phyloP scores from a whole-genome alignment of 768 basidiomycete genomes.

The Candolleomyces efflorescens region DNA sequence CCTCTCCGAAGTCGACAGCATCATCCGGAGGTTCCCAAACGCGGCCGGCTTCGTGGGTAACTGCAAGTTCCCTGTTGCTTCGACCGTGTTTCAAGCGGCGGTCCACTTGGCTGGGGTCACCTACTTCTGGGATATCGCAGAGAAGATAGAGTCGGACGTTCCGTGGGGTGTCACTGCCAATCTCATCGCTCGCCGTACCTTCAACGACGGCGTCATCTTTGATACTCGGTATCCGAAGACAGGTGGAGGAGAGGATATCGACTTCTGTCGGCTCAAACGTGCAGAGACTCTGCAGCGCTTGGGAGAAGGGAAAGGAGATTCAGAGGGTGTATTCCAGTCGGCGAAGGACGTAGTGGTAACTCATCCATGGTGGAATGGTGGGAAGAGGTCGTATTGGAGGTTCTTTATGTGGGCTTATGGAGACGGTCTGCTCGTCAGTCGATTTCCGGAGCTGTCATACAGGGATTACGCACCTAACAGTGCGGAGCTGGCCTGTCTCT shows the following conservation, averaged over 20 bases:
- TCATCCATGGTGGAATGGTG: constrained; percentile 56
- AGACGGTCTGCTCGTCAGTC: constrained; percentile 45
- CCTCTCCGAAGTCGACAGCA: constrained; percentile 41
- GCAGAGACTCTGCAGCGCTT: constrained; percentile 24
- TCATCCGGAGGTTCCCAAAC: constrained; percentile 40
- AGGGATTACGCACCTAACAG: constrained; percentile 43
- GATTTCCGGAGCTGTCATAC: constrained; percentile 46
- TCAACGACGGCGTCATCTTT: constrained; percentile 41
- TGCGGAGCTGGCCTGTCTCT: constrained; percentile 38
- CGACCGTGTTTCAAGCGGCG: constrained; percentile 47
- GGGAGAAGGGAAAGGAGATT: too few species aligned
- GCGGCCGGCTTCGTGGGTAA: constrained; percentile 56
- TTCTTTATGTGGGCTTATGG: constrained; percentile 60
- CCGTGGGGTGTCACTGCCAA: constrained; percentile 67
- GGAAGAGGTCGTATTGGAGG: constrained; percentile 41
- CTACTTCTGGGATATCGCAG: constrained; percentile 60
- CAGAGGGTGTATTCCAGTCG: constrained; percentile 34
- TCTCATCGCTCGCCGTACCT: constrained; percentile 44
- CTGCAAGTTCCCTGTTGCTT: constrained; percentile 42
- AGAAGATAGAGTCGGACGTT: constrained; percentile 41
- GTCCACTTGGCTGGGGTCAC: constrained; percentile 54
- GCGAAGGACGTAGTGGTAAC: constrained; percentile 47
- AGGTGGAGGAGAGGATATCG: constrained; percentile 61
- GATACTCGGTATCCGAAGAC: constrained; percentile 53
- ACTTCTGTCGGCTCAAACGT: constrained; percentile 50